phyloP scores from a whole-genome alignment of 2,329 filamentous ascomycete genomes.

The Fusarium guadeloupense region DNA sequence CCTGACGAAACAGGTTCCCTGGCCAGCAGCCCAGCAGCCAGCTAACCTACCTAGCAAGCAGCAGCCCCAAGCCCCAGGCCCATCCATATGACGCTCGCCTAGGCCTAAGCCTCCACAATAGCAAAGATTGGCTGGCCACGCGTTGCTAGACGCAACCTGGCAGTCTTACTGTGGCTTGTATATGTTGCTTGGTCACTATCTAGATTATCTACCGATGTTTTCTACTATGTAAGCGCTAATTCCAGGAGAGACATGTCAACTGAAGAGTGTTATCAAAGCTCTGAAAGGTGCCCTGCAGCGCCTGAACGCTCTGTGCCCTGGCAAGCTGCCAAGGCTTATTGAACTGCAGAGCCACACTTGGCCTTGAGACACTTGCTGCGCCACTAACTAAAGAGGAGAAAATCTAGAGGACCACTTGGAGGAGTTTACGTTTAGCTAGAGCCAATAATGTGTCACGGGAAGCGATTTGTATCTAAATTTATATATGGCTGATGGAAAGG shows the following conservation, averaged over 20 bases:
- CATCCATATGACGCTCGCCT: conserved; percentile 26
- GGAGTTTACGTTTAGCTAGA: not conserved
- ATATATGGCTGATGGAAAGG: conserved; percentile 32
- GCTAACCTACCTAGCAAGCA: too few relatives aligned
- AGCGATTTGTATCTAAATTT: conserved; percentile 13
- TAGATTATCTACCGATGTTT: not conserved
- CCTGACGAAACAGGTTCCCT: conserved; percentile 41
- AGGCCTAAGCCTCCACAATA: conserved; percentile 16
- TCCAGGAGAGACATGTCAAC: conserved; percentile 6
- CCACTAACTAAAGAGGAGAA: conserved; percentile 28
- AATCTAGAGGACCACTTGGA: conserved; percentile 12
- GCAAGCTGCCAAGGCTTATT: not conserved
- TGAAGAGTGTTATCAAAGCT: not conserved
- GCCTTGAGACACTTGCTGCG: conserved; percentile 19
- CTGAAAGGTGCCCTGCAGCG: not conserved
- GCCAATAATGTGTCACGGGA: conserved; percentile 20
- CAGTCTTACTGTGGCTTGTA: conserved; percentile 26
- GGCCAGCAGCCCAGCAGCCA: conserved; percentile 20
- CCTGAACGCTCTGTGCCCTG: not conserved
- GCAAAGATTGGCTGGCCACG: conserved; percentile 22
- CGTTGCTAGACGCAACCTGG: conserved; percentile 37
- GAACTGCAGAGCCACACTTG: conserved; percentile 7
- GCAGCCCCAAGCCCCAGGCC: not conserved
- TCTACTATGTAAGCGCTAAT: not conserved
- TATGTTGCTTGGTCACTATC: not conserved